Base-by-base conservation (phyloP, 1,139 yeast species). In the Suhomyces terraborum region DNA sequence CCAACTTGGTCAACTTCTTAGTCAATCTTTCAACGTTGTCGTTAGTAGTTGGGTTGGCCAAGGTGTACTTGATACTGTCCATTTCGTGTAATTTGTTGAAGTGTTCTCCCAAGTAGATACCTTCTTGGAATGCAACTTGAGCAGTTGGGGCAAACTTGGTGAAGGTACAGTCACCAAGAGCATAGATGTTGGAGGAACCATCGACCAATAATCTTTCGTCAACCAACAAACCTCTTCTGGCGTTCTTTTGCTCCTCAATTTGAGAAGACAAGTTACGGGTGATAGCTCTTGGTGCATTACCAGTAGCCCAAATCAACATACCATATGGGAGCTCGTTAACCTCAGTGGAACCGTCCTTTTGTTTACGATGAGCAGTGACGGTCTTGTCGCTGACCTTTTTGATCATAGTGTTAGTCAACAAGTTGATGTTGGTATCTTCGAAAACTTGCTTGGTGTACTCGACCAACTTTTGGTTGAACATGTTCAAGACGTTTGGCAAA, bases 51-150 rank as follows among this genome's bases (percentile, higher is more conserved):
- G 67, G 66, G 49, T 66, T 52, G 33, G 58, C 53, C 37, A 73
- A 52, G 46, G 62, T 58, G 52, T 66, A 64, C 56, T 83, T 75
- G 48, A 84, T 64, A 35, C 78, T 72, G 49, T 84, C 89, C 45
- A 87, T 77, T 53, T 80, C 78, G 57, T 88, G 84, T 53, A 84
- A 69, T 56, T 75, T 80, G 65, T 78, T 77, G 65, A 91, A 84
- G 50, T 80, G 78, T 28, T 73, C 72, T 38, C 93, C 94, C 54
- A 91, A 79, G 67, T 80, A 91, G 49, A 76, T 75, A 59, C 96
- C 97, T 68, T 89, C 93, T 73, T 91, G 97, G 71, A 88, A 84
- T 34, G 98, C 98, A 46, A 89, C 97, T 75, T 91, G 97, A 36
- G 96, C 98, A 43, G 97, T 91, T 52, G 98, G 97, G 38, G 96